Conservation (phyloP, 805 yeast species). For the Barnettozyma botsteinii region DNA sequence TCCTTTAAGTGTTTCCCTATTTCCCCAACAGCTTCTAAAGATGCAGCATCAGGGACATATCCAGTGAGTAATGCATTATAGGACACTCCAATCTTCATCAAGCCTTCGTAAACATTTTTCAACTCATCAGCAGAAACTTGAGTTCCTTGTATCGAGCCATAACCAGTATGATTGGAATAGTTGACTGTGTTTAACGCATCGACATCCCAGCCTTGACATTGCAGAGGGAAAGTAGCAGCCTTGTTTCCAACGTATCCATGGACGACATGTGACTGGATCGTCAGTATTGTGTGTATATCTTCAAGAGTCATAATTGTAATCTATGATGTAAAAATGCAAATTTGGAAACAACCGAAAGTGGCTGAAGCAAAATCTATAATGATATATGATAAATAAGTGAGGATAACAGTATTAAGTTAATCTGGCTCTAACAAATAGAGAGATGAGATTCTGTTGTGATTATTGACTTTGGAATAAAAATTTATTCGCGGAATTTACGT, state of each 20-base stretch:
- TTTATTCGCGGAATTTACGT: too few relatives aligned
- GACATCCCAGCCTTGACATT: conserved; percentile 62
- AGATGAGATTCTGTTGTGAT: too few relatives aligned
- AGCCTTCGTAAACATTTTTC: conserved; percentile 33
- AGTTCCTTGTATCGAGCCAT: conserved; percentile 50
- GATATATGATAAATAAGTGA: too few relatives aligned
- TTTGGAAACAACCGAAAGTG: too few relatives aligned
- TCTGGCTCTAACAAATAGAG: too few relatives aligned
- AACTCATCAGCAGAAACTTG: conserved; percentile 38
- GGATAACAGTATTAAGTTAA: too few relatives aligned
- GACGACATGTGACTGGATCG: conserved; percentile 64
- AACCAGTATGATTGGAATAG: conserved; percentile 68
- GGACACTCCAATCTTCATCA: conserved; percentile 27
- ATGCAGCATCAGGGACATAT: conserved; percentile 53
- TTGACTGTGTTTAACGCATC: conserved; percentile 61
- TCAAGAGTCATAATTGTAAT: conserved; percentile 9
- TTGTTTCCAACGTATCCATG: conserved; percentile 73
- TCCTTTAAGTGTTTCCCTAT: conserved; percentile 34
- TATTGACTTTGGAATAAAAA: too few relatives aligned
- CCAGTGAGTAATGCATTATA: conserved; percentile 63
- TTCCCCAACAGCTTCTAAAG: conserved; percentile 40
- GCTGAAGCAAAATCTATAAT: too few relatives aligned
- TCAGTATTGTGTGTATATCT: conserved; percentile 28
- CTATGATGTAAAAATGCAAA: too few relatives aligned
- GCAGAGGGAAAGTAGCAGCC: conserved; percentile 61